Percentiles rank a stretch among this genome's conserved stretches.
Conservation (phyloP, 2,329 filamentous ascomycete genomes). For the Thelonectria olida region DNA sequence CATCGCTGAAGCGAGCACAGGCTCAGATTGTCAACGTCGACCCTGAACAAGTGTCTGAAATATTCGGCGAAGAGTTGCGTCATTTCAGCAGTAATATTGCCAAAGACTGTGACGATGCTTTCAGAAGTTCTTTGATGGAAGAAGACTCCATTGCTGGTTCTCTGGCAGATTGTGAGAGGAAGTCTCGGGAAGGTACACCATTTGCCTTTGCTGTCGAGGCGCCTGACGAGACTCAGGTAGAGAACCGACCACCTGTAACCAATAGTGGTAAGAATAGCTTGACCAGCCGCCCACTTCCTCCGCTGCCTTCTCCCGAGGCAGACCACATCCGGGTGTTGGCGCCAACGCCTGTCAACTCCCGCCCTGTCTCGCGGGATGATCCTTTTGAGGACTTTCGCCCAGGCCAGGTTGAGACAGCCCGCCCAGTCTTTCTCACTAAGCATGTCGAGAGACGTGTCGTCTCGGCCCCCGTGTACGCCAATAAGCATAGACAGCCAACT, state of each 20-base stretch:
- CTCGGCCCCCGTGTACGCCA: constrained; percentile 60
- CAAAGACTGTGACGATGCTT: constrained; percentile 91
- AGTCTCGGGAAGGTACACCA: constrained; percentile 49
- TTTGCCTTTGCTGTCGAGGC: constrained; percentile 54
- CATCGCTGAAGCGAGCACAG: constrained; percentile 13
- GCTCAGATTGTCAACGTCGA: constrained; percentile 24
- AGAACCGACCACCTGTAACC: constrained; percentile 36
- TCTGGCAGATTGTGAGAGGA: constrained; percentile 44
- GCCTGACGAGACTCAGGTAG: constrained; percentile 29
- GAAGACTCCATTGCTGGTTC: constrained; percentile 49
- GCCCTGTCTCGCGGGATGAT: constrained; percentile 38
- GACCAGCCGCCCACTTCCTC: constrained; percentile 61
- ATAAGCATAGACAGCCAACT: constrained; percentile 48
- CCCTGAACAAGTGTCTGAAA: constrained; percentile 42
- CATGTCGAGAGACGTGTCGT: constrained; percentile 56
- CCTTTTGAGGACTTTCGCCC: constrained; percentile 33
- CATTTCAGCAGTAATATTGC: constrained; percentile 87
- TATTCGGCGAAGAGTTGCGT: constrained; percentile 77
- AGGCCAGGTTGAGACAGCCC: constrained; percentile 42
- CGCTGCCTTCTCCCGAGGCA: constrained; percentile 50
- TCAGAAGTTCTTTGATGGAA: constrained; percentile 71
- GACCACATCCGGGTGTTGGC: constrained; percentile 25
- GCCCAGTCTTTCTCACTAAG: constrained; percentile 44
- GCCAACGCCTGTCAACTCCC: constrained; percentile 31
- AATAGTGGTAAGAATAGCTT: constrained; percentile 49